Conservation (phyloP, 441 rosid species). For the Corymbia citriodora region DNA sequence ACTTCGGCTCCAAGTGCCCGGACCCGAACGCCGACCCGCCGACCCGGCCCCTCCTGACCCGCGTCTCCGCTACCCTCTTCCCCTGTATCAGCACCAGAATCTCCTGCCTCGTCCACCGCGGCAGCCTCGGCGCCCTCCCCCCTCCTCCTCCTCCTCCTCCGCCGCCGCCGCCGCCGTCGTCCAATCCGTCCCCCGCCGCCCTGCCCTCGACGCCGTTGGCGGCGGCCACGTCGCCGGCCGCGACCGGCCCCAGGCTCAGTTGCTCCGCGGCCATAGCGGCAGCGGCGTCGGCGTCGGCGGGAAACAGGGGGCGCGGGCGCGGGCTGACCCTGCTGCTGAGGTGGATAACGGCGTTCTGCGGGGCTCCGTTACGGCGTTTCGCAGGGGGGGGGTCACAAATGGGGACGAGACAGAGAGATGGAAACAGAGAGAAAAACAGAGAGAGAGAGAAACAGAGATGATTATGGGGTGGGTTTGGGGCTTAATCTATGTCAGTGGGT, state of each 20-base stretch:
- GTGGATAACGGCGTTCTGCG: background rate
- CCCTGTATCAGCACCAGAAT: constrained; percentile 92
- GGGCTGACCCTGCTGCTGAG: background rate
- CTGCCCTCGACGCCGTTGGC: background rate
- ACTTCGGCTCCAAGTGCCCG: constrained; percentile 79
- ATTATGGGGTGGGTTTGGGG: background rate
- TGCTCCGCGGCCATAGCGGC: background rate
- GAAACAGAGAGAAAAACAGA: background rate
- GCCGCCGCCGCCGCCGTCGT: constrained; percentile 21
- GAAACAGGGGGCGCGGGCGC: background rate
- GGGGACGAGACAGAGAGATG: background rate
- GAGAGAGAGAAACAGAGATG: background rate
- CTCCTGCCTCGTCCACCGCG: constrained; percentile 98
- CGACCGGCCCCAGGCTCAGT: background rate
- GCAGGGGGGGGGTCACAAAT: background rate
- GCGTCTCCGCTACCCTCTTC: constrained; percentile 82
- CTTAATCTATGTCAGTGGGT: background rate
- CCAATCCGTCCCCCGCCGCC: constrained; percentile 39
- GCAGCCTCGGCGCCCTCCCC: constrained; percentile 71
- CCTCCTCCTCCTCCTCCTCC: constrained; percentile 50
- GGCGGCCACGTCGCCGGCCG: background rate
- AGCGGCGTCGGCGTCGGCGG: background rate
- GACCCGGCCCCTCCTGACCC: constrained; percentile 66
- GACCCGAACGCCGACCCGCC: constrained; percentile 65
- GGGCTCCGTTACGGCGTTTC: background rate